Evolutionary conservation across 345 rosid genomes (phyloP).

Genomic region (Acer saccharum): DNA sequence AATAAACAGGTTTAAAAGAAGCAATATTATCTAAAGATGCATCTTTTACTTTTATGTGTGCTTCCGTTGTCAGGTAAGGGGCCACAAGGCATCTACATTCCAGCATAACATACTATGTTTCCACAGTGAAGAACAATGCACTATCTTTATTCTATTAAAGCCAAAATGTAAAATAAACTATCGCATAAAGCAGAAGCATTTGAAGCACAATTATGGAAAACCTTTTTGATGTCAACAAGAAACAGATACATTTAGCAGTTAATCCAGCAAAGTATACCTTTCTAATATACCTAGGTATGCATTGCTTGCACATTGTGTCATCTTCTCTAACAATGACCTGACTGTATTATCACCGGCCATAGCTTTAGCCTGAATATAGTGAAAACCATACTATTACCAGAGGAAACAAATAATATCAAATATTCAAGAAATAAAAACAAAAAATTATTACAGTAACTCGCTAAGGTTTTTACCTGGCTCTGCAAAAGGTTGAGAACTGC

Average conservation of each 20-base stretch:
- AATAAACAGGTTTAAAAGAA: too few species aligned
- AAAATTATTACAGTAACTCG: neutral
- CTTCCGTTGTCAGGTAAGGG: too few species aligned
- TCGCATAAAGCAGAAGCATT: neutral
- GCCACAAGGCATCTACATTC: too few species aligned
- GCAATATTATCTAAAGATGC: too few species aligned
- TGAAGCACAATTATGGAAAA: neutral
- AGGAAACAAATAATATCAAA: slow-evolving; percentile 2
- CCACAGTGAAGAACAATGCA: neutral
- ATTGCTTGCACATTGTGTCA: slow-evolving; percentile 92
- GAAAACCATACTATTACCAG: slow-evolving; percentile 29
- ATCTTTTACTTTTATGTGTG: too few species aligned
- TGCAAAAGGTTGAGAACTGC: slow-evolving; percentile 93
- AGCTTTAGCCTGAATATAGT: slow-evolving; percentile 67
- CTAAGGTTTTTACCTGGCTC: slow-evolving; percentile 64
- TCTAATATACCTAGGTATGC: slow-evolving; percentile 94
- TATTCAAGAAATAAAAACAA: neutral
- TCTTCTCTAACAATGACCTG: slow-evolving; percentile 92
- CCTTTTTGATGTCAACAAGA: neutral
- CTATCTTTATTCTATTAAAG: neutral
- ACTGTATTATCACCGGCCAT: slow-evolving; percentile 97
- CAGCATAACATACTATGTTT: neutral
- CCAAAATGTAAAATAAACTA: slow-evolving; percentile 4
- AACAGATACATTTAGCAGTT: neutral
- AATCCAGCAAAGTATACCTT: slow-evolving; percentile 49